Percentiles rank a stretch among this genome's conserved stretches.
These are phyloP conservation scores for Echites panduratus DNA, from an alignment of 257 asterid genomes.

Conservation along the genomic window DNA sequence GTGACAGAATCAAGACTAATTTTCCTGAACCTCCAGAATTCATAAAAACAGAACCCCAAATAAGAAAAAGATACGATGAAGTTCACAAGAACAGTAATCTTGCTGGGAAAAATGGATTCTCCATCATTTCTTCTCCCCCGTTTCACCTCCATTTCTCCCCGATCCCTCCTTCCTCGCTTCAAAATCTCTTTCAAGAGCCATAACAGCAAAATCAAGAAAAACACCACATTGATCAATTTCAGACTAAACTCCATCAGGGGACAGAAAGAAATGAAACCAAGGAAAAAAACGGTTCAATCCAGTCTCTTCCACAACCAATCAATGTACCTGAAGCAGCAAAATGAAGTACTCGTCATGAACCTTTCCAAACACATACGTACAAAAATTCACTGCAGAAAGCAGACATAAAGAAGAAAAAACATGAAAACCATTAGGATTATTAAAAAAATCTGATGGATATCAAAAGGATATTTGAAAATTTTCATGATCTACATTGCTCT, in stretches of 20 bases:
- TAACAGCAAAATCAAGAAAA: constrained; percentile 37
- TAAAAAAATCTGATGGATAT: neutral
- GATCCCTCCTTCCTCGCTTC: constrained; percentile 22
- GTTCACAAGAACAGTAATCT: constrained; percentile 39
- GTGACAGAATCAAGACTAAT: constrained; percentile 19
- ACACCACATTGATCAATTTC: constrained; percentile 40
- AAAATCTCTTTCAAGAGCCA: constrained; percentile 41
- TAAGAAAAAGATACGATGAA: constrained; percentile 31
- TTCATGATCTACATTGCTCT: no score
- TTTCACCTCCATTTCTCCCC: constrained; percentile 7
- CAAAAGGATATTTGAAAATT: neutral
- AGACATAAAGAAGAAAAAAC: neutral
- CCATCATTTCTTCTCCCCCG: constrained; percentile 9
- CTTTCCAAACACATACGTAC: neutral
- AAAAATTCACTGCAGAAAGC: neutral
- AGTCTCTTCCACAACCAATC: neutral
- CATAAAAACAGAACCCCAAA: constrained; percentile 37
- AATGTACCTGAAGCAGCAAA: constrained; percentile 15
- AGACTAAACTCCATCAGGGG: constrained; percentile 37
- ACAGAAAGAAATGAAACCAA: neutral
- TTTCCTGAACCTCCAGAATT: constrained; percentile 26
- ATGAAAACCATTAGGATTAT: neutral
- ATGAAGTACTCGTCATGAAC: neutral
- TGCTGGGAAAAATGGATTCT: constrained; percentile 26
- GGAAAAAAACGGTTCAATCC: neutral